phyloP scores from a whole-genome alignment of 306 rosid genomes.

The Citrullus mucosospermus region DNA sequence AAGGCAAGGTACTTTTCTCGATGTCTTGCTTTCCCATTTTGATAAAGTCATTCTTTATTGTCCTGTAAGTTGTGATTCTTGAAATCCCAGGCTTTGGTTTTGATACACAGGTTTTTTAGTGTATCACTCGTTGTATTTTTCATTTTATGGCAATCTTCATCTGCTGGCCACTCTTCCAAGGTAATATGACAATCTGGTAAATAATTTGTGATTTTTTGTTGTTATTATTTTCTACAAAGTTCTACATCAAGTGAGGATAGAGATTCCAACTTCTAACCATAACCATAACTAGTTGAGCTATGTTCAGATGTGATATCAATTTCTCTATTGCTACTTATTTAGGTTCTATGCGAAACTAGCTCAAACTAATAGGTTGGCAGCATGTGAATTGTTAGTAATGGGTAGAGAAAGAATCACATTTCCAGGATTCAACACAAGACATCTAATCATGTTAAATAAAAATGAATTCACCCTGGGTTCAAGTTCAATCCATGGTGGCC shows the following conservation, averaged over 20 bases:
- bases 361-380: not conserved
- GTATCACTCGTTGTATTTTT: slow-evolving; percentile 70
- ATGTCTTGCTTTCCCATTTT: not conserved
- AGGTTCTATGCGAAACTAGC: not conserved
- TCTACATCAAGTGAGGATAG: not conserved
- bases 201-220: slow-evolving; percentile 2
- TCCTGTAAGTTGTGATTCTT: slow-evolving; percentile 41
- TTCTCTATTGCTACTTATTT: not conserved
- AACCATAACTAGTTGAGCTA: not conserved
- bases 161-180: slow-evolving; percentile 34
- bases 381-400: not conserved
- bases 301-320: not conserved
- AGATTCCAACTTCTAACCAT: not conserved
- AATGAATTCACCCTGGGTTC: too few species aligned
- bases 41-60: not conserved
- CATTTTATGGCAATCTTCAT: slow-evolving; percentile 63
- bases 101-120: slow-evolving; percentile 98
- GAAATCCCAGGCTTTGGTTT: slow-evolving; percentile 93
- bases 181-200: slow-evolving; percentile 26
- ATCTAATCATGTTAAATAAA: not conserved
- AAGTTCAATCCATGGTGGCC: too few species aligned
- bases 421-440: not conserved
- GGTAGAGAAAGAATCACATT: not conserved
- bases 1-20: slow-evolving; percentile 39
- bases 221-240: not conserved